Evolutionary conservation across 345 rosid genomes (phyloP), one percentile per base, ranked within the genome.

Genomic region (Luvunga scandens): DNA sequence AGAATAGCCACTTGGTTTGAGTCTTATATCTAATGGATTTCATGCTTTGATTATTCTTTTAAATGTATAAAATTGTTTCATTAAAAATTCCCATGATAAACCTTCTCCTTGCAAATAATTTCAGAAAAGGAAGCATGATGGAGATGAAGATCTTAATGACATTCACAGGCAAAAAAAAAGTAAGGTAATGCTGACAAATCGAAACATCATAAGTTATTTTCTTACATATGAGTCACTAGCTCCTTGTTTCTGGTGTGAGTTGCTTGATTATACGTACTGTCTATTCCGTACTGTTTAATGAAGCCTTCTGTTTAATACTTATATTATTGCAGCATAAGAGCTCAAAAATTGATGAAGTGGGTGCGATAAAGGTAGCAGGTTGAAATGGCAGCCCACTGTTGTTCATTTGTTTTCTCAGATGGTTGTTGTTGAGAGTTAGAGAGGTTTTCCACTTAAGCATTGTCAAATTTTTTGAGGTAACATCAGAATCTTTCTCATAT

Each of bases 121-220:
- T 83, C 93, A 96, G 99, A 96, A 94, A 91, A 88, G 99, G 88
- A 96, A 92, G 88, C 99, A 92, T 60, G 96, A 87, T 70, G 98
- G 97, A 56, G 98, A 92, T 50, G 99, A 96, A 86, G 94, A 94
- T 87, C 83, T 89, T 13, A 96, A 86, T 83, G 98, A 92, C 59
- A 80, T 85, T 80, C 94, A 92, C 74, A 88, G 89, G 85, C 97
- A 89, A 91, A 94, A 94, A 86, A 96, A 96, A 85, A 91, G 89
- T 86, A 91, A 94, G 99, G 99, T 96, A 89, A 87, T 74, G 76
- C 30, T 66, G 69, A 70, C 53, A 28, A 71, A n/a, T 36, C 53
- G 36, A 24, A 71, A 10, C 63, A 24, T 9, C 9, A 39, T 21
- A 2, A 61, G 67, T 62, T 28, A 27, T 34, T 74, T 45, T 79